Evolutionary conservation across 2,329 filamentous ascomycete genomes (phyloP), one percentile per base, ranked within the genome.

Genomic region (Aspergillus tubingensis): DNA sequence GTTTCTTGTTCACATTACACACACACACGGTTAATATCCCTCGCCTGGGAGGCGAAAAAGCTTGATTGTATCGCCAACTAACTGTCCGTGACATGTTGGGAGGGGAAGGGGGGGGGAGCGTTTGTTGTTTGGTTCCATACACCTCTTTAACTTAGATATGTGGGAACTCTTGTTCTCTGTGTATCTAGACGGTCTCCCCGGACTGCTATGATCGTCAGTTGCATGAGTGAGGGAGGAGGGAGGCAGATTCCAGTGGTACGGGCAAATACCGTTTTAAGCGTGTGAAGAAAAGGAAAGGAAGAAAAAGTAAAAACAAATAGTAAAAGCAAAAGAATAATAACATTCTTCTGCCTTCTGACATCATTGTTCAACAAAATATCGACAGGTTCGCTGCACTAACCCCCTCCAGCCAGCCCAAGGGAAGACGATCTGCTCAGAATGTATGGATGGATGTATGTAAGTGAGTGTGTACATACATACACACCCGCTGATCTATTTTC

Each of bases 31-130:
- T 44, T 43, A 30, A 47, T 55, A 49, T 30, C 47, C 27, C 47
- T 55, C 53, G 41, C 19, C 53, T 39, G 53, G n/a, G 43, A 39
- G 39, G 25, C 5, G 19, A n/a, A 27, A 55, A 55, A 55, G 53
- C 53, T 55, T 55, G 53, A 55, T 55, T 47, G 43, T 54, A 36
- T 36, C 32, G 32, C 32, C 32, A 36, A 36, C 11, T 36, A 36
- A 36, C 32, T 36, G 32, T 36, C 32, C 32, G 32, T 36, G 32
- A 36, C 32, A 36, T 11, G 32, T 13, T 36, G 32, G 32, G 11
- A 15, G 32, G 32, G 32, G 11, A 15, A 2, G 27, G 5, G 4
- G 4, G 32, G 32, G 10, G 4, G 5, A 15, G 32, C 32, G 32
- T 36, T 36, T 36, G 30, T 11, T 32, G 32, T 5, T 13, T 36